These are phyloP conservation scores for Penicillium sp. DNA, from an alignment of 2,329 filamentous ascomycete species.

Conservation along the genomic window DNA sequence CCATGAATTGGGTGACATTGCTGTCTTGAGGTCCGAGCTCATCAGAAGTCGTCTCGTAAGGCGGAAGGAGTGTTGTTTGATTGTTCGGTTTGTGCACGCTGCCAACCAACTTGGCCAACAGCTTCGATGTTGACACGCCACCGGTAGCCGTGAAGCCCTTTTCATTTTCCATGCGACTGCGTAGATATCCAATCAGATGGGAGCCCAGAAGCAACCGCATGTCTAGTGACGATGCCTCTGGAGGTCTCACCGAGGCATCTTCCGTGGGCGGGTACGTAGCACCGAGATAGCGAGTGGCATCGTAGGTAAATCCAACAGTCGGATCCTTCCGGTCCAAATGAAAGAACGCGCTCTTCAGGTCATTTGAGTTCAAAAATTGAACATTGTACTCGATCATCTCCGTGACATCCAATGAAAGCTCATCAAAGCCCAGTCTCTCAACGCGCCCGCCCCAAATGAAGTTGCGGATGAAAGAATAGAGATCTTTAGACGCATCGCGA, in stretches of 20 bases:
- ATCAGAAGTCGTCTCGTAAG: conserved; percentile 48
- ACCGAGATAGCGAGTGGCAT: conserved; percentile 70
- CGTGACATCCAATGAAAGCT: conserved; percentile 79
- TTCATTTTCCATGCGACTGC: conserved; percentile 70
- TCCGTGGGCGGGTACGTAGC: conserved; percentile 54
- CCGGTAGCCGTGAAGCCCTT: conserved; percentile 86
- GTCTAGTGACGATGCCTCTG: conserved; percentile 38
- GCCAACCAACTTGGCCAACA: conserved; percentile 82
- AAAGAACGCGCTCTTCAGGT: conserved; percentile 74
- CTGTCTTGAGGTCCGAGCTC: conserved; percentile 30
- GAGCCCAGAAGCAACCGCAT: conserved; percentile 74
- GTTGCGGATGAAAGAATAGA: conserved; percentile 71
- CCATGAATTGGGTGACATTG: conserved; percentile 70
- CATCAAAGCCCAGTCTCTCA: conserved; percentile 87
- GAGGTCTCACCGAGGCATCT: conserved; percentile 13
- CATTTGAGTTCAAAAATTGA: conserved; percentile 66
- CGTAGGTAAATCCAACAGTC: conserved; percentile 76
- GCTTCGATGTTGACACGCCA: conserved; percentile 84
- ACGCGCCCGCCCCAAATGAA: conserved; percentile 77
- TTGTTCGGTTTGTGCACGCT: conserved; percentile 81
- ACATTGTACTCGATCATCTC: conserved; percentile 84
- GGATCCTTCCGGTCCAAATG: conserved; percentile 72
- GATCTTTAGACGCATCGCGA: conserved; percentile 78
- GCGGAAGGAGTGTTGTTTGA: conserved; percentile 80
- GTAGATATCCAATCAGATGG: conserved; percentile 75